These are phyloP conservation scores for Cyclaneusma minus DNA, from an alignment of 2,329 filamentous ascomycete species.

Conservation along the genomic window DNA sequence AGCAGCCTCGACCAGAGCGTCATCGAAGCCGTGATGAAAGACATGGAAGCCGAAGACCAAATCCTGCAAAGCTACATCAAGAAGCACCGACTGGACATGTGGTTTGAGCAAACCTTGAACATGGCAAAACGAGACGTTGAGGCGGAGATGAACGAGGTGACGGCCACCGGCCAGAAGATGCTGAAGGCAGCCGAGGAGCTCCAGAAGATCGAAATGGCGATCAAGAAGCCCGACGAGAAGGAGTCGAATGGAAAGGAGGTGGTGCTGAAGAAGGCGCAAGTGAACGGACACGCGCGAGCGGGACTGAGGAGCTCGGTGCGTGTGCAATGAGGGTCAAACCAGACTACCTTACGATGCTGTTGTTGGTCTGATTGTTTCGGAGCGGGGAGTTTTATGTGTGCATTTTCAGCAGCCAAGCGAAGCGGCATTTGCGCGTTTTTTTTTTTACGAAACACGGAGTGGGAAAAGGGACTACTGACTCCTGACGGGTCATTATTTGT, in stretches of 20 bases:
- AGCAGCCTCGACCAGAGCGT: conserved; percentile 44
- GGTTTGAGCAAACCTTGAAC: conserved; percentile 33
- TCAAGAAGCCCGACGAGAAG: conserved; percentile 14
- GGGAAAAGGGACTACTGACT: too few species aligned
- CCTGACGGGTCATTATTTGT: too few species aligned
- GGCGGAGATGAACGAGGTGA: conserved; percentile 16
- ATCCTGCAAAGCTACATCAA: conserved; percentile 48
- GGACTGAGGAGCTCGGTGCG: too few species aligned
- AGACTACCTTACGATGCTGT: too few species aligned
- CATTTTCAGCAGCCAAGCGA: too few species aligned
- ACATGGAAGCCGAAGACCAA: conserved; percentile 59
- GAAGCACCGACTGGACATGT: conserved; percentile 53
- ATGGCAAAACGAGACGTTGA: conserved; percentile 22
- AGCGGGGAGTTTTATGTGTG: too few species aligned
- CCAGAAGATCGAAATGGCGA: conserved; percentile 12
- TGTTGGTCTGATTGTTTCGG: too few species aligned
- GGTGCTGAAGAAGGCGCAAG: conserved; percentile 11
- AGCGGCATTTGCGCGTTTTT: too few species aligned
- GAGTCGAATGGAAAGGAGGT: conserved; percentile 12
- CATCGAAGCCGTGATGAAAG: conserved; percentile 50
- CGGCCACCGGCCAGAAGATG: conserved; percentile 11
- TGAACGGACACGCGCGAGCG: too few species aligned
- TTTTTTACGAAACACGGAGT: too few species aligned
- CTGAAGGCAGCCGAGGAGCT: conserved; percentile 9
- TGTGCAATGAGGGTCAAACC: too few species aligned